Evolutionary conservation across 2,329 filamentous ascomycete genomes (phyloP), one percentile per base, ranked within the genome.

Genomic region (Aspergillus latus): DNA sequence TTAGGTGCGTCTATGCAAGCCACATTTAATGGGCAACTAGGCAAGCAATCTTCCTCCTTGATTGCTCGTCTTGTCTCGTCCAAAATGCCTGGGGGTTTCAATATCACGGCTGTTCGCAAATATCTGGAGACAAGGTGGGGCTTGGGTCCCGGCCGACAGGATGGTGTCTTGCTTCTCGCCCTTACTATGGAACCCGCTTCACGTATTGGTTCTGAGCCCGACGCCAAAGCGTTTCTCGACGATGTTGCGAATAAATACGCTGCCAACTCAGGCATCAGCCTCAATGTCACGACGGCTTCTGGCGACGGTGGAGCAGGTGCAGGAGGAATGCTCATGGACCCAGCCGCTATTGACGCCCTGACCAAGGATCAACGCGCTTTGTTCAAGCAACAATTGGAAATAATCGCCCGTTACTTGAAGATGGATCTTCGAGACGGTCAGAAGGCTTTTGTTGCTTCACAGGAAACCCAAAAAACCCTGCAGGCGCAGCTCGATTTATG

Each of bases 21-120:
- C 46, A 97, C 93, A n/a, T 99, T 99, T 79, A 94, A 97, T 78
- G 94, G 94, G 66, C 93, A 96, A 78, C 86, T 99, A 59, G 94
- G 94, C 75, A 99, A 99, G 79, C 92, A 97, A 67, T 96, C 94
- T 0, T 88, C 90, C 52, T 95, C 92, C 2, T 84, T 99, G 56
- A 88, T 99, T 73, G 94, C 94, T 49, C 88, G 94, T 65, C 81
- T 99, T 72, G 94, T 99, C 43, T 97, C 94, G 1, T 97, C 94
- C 30, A 99, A 99, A 80, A 99, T 99, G 94, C 94, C 94, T 47
- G 94, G 93, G 79, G 94, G 94, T 60, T 99, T 99, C 85, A 99
- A 97, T 75, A 97, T 97, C 74, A 97, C 93, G 69, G 84, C 91
- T 10, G 90, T 95, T 46, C 86, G 94, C 69, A 99, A 99, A 78